These are phyloP conservation scores for Platanthera guangdongensis DNA, from an alignment of 106 monocot species.

Conservation along the genomic window DNA sequence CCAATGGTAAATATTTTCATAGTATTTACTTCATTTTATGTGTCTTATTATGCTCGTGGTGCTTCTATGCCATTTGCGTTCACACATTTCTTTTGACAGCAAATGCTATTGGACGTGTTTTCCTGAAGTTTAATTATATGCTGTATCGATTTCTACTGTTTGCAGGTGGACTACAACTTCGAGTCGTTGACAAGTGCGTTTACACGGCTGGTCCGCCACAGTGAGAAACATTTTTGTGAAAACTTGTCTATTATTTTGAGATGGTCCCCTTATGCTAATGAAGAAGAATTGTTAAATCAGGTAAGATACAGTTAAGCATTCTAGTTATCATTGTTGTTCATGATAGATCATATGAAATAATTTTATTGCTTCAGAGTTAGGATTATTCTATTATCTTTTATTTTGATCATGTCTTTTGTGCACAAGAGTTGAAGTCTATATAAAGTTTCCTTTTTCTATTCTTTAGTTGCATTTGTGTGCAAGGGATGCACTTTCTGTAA, in stretches of 20 bases:
- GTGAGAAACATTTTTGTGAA: slow-evolving; percentile 39
- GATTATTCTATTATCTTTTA: background rate
- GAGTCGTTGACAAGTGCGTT: slow-evolving; percentile 19
- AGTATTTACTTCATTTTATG: background rate
- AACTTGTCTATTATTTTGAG: slow-evolving; percentile 56
- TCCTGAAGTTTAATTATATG: background rate
- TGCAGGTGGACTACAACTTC: slow-evolving; percentile 73
- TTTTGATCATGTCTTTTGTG: background rate
- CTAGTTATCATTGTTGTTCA: background rate
- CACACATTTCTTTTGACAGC: background rate
- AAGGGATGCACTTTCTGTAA: background rate
- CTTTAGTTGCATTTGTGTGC: background rate
- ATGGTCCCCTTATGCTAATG: slow-evolving; percentile 79
- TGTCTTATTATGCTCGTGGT: background rate
- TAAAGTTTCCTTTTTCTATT: background rate
- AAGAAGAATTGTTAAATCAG: slow-evolving; percentile 63
- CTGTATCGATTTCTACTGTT: slow-evolving; percentile 1
- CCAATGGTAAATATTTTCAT: slow-evolving; percentile 48
- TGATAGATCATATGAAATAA: background rate
- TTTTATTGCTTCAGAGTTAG: background rate
- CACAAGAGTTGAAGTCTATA: background rate
- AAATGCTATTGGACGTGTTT: background rate
- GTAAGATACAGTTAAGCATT: slow-evolving; percentile 27
- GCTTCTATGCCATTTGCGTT: background rate
- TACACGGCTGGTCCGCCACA: slow-evolving; percentile 26